Evolutionary conservation across 352 stramenopile genomes (phyloP), one percentile per base, ranked within the genome.

Genomic region (Phytophthora pistaciae): DNA sequence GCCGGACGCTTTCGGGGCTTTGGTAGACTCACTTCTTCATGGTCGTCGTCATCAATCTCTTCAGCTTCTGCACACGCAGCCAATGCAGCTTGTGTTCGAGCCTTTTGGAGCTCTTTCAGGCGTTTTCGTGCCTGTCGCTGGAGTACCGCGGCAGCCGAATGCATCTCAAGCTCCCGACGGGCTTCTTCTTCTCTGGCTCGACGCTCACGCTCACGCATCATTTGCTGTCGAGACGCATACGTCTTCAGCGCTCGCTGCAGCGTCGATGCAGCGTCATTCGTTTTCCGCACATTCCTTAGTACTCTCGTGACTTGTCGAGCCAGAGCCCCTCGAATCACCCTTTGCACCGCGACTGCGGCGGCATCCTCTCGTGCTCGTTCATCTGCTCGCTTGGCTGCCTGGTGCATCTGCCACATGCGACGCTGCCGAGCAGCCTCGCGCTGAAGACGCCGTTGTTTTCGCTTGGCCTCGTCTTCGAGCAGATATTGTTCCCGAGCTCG

Each of bases 61-160:
- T 74, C 59, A n/a, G 65, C 54, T 61, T 81, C 74, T 13, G 20
- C 27, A 68, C 44, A 74, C 40, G 33, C 59, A 56, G 49, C 49
- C 27, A 64, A 36, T 66, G 55, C 11, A 46, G 66, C 54, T 65
- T 72, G 46, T 31, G 59, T 7, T 49, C 67, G 60, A 61, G 38
- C 65, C 65, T 67, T 68, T 62, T 76, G 57, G 3, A 70, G 23
- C 27, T 53, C 49, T 60, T 68, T 67, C 23, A 79, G 49, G 14
- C 44, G 68, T 49, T 76, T 76, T 3, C 85, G 75, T 14, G 72
- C 70, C n/a, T 85, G 77, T 14, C 79, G 83, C 64, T 93, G 83
- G 33, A 91, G 62, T 8, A 84, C 67, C 0, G 49, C 60, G 18
- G 84, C 85, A 40, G 83, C 85, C 5, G 66, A 78, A n/a, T 77